Conservation (phyloP, 192 early-diverging fungal genomes). For the Chytriomyces hyalinus region DNA sequence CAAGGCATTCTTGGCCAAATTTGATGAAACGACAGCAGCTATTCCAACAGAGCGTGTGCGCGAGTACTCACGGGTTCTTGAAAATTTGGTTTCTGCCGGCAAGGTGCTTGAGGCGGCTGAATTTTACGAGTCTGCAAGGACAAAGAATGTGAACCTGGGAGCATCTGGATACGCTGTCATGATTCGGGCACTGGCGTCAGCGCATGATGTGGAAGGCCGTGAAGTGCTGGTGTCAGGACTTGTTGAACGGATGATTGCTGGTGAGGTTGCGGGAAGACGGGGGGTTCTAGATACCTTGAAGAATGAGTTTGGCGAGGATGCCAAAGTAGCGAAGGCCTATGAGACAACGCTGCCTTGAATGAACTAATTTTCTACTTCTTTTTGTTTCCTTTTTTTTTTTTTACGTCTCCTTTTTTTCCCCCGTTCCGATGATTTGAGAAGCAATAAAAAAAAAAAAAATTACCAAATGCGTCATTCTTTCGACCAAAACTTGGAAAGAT, state of each 20-base stretch:
- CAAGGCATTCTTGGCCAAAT: neutral
- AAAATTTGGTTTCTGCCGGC: neutral
- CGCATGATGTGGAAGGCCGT: neutral
- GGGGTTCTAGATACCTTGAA: neutral
- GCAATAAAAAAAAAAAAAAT: too few relatives aligned
- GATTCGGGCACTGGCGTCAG: neutral
- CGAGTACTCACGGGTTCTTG: neutral
- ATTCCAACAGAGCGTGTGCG: neutral
- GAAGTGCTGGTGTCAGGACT: slow-evolving; percentile 14
- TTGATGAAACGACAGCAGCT: neutral
- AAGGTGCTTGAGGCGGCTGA: slow-evolving; percentile 21
- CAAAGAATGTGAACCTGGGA: neutral
- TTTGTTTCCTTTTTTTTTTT: neutral
- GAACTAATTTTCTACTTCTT: neutral
- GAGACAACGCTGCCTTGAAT: neutral
- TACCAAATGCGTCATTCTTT: neutral
- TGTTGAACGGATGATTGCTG: slow-evolving; percentile 4
- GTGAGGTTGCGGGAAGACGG: neutral
- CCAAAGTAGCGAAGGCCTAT: neutral
- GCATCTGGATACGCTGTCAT: neutral
- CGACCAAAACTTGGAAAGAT: neutral
- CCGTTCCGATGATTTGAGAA: neutral
- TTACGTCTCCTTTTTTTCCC: neutral
- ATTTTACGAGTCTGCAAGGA: slow-evolving; percentile 6
- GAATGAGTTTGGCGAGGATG: slow-evolving; percentile 8